Evolutionary conservation across 306 rosid genomes (phyloP).

Genomic region (Vicia villosa): DNA sequence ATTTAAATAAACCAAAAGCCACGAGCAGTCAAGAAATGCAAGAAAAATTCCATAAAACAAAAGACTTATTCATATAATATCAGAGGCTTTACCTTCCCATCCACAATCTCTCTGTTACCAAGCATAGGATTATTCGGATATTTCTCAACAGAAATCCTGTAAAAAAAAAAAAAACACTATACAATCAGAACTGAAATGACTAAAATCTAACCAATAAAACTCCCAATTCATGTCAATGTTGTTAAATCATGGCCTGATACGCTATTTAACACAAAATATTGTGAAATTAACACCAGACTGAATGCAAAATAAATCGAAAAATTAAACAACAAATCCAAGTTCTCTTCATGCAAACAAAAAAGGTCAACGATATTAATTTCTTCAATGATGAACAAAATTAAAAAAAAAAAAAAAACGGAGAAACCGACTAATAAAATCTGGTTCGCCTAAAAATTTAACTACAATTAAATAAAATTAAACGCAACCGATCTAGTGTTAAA

Average conservation of each 20-base stretch:
- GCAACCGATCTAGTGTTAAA: not conserved
- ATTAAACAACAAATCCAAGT: conserved; percentile 10
- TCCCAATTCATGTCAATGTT: not conserved
- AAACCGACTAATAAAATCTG: not conserved
- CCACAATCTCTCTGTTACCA: conserved; percentile 66
- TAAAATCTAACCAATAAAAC: not conserved
- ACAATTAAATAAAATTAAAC: not conserved
- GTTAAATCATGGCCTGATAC: not conserved
- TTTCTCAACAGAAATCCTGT: conserved; percentile 81
- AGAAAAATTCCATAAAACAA: conserved; percentile 7
- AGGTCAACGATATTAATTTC: conserved; percentile 3
- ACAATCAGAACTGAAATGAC: conserved; percentile 23
- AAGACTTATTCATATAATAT: too few species aligned
- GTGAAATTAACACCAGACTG: not conserved
- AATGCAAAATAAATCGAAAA: conserved; percentile 22
- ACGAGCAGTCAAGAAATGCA: conserved; percentile 8
- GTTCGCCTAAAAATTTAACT: not conserved
- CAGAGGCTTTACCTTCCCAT: conserved; percentile 67
- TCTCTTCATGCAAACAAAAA: not conserved
- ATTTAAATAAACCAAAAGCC: conserved; percentile 34
- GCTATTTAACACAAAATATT: not conserved
- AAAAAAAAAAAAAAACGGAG: not conserved
- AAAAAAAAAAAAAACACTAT: conserved; percentile 19
- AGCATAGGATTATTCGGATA: conserved; percentile 75
- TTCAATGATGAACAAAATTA: not conserved